Conservation (phyloP, 2,329 filamentous ascomycete genomes). For the Botryotinia globosa region DNA sequence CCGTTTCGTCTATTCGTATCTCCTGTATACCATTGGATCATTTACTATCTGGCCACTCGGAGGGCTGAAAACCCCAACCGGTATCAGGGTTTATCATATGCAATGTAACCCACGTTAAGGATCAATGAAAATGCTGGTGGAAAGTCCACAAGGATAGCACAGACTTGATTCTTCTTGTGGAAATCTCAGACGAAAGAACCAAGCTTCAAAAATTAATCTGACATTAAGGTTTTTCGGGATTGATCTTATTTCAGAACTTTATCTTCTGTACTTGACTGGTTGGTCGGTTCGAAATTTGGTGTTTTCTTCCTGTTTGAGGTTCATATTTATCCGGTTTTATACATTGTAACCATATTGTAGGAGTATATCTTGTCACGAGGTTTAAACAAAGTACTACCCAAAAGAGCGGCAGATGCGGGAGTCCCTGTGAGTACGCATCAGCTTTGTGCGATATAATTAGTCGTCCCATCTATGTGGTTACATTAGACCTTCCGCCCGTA, state of each 20-base stretch:
- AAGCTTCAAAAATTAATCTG: background rate
- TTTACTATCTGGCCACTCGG: conserved; percentile 18
- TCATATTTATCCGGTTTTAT: background rate
- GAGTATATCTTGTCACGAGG: conserved; percentile 3
- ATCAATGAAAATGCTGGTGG: conserved; percentile 18
- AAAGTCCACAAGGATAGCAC: conserved; percentile 19
- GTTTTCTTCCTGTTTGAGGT: background rate
- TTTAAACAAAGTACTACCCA: background rate
- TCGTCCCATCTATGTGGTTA: conserved; percentile 6
- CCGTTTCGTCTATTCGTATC: conserved; percentile 21
- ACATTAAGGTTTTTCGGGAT: conserved; percentile 12
- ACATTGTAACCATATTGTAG: background rate
- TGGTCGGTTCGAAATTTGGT: background rate
- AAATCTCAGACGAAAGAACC: background rate
- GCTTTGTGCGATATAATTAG: conserved; percentile 19
- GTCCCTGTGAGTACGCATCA: conserved; percentile 8
- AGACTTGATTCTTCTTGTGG: conserved; percentile 12
- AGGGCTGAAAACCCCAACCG: conserved; percentile 19
- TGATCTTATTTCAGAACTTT: background rate
- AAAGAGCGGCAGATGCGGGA: conserved; percentile 3
- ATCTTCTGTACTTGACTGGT: background rate
- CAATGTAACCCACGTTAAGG: conserved; percentile 15
- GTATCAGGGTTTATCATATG: conserved; percentile 18
- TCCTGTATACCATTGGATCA: conserved; percentile 7
- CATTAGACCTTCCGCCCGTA: conserved; percentile 11